Evolutionary conservation across 2,329 filamentous ascomycete genomes (phyloP).

Genomic region (Phaeosphaeriaceae sp.): DNA sequence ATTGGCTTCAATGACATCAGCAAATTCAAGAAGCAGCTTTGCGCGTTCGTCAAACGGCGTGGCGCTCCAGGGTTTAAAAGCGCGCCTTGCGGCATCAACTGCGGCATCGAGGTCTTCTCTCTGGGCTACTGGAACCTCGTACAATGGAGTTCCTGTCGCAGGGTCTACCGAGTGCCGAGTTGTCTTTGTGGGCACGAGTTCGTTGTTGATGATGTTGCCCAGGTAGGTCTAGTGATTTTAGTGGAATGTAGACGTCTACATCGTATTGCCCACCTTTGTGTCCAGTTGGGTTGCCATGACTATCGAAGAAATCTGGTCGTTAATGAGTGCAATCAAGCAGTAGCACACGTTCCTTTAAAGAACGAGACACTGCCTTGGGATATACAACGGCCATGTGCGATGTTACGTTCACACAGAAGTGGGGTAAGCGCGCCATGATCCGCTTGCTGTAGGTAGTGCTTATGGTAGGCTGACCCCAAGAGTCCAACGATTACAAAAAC

Average conservation of each 20-base stretch:
- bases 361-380: neutral
- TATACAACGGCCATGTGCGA: neutral
- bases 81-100: conserved; percentile 53
- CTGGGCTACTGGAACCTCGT: conserved; percentile 57
- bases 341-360: neutral
- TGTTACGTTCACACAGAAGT: neutral
- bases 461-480: neutral
- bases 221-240: conserved; percentile 15
- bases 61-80: conserved; percentile 53
- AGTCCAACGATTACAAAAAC: neutral
- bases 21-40: conserved; percentile 22
- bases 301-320: neutral
- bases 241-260: neutral
- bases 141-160: conserved; percentile 55
- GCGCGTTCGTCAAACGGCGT: conserved; percentile 27
- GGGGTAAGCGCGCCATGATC: neutral
- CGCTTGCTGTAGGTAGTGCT: neutral
- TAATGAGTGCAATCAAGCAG: neutral
- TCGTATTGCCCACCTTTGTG: conserved; percentile 8
- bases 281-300: conserved; percentile 8
- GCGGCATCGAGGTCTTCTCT: conserved; percentile 57
- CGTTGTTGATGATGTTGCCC: conserved; percentile 58
- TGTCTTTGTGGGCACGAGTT: conserved; percentile 49
- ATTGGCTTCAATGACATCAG: conserved; percentile 27
- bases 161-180: conserved; percentile 59